These are phyloP conservation scores for Leccinellum rugosiceps DNA, from an alignment of 768 basidiomycete genomes.

Conservation along the genomic window DNA sequence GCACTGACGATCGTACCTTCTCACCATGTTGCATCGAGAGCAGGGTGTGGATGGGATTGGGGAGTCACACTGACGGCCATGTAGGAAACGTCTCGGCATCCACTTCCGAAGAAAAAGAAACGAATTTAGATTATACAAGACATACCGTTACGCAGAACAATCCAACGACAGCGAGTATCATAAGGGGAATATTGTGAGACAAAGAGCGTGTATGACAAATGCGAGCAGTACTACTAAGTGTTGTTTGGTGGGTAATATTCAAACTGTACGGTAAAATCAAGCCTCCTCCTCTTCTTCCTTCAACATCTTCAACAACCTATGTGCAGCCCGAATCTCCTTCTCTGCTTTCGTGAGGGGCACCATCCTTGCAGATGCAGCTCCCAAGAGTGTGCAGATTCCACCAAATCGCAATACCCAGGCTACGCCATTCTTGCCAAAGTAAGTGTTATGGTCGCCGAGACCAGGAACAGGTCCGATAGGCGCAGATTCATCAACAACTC, in stretches of 20 bases:
- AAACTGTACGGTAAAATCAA: constrained; percentile 23
- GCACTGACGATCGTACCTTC: constrained; percentile 28
- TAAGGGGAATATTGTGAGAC: background rate
- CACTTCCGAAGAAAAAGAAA: background rate
- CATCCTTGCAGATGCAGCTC: constrained; percentile 73
- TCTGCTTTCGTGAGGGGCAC: constrained; percentile 91
- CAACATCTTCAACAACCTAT: constrained; percentile 76
- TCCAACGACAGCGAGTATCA: background rate
- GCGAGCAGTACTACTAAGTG: constrained; percentile 20
- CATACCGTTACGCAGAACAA: background rate
- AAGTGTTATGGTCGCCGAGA: constrained; percentile 49
- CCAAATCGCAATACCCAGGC: constrained; percentile 94
- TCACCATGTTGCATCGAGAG: constrained; percentile 19
- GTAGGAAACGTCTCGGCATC: constrained; percentile 1
- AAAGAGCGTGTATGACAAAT: constrained; percentile 8
- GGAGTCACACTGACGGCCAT: constrained; percentile 29
- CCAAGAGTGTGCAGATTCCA: constrained; percentile 78
- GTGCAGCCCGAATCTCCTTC: constrained; percentile 79
- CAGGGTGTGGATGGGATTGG: constrained; percentile 25
- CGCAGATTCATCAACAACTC: constrained; percentile 58
- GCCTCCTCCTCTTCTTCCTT: constrained; percentile 55
- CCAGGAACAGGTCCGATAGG: constrained; percentile 12
- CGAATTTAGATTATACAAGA: background rate
- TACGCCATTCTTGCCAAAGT: constrained; percentile 83
- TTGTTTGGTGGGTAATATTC: background rate